Conservation (phyloP, 805 yeast species). For the Metschnikowia vanudenii region DNA sequence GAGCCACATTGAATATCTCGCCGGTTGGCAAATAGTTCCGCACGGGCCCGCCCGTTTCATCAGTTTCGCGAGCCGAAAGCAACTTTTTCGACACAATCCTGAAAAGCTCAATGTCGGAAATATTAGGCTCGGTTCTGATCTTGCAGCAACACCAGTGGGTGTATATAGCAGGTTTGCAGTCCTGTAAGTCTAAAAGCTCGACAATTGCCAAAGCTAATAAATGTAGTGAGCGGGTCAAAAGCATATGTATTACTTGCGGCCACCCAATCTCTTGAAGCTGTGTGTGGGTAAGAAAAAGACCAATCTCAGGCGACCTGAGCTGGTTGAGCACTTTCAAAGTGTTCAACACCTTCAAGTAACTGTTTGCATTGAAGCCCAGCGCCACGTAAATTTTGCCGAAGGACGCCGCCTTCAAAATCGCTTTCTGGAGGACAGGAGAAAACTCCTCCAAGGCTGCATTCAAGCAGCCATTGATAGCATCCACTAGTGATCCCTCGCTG, state of each 20-base stretch:
- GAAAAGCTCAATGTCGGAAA: conserved; percentile 61
- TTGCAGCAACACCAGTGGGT: conserved; percentile 80
- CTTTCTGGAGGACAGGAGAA: conserved; percentile 76
- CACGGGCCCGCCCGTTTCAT: conserved; percentile 11
- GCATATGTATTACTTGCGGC: conserved; percentile 51
- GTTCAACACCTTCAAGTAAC: conserved; percentile 62
- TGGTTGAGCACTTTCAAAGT: conserved; percentile 67
- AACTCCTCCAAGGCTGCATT: conserved; percentile 76
- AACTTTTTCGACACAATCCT: conserved; percentile 49
- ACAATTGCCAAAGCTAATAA: conserved; percentile 63
- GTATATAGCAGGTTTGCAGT: conserved; percentile 45
- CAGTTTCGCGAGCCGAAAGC: conserved; percentile 17
- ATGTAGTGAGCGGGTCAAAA: conserved; percentile 60
- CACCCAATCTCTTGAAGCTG: conserved; percentile 55
- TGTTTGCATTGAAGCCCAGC: conserved; percentile 51
- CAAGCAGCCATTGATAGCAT: conserved; percentile 71
- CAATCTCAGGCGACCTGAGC: conserved; percentile 62
- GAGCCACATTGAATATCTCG: conserved; percentile 61
- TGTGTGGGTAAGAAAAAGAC: conserved; percentile 60
- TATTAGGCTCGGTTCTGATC: conserved; percentile 51
- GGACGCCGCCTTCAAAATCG: conserved; percentile 72
- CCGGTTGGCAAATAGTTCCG: conserved; percentile 50
- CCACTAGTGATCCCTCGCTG: conserved; percentile 41
- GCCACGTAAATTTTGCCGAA: conserved; percentile 74
- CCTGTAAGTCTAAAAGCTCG: conserved; percentile 45